Conservation (phyloP, 768 basidiomycete genomes). For the Naganishia vishniacii region DNA sequence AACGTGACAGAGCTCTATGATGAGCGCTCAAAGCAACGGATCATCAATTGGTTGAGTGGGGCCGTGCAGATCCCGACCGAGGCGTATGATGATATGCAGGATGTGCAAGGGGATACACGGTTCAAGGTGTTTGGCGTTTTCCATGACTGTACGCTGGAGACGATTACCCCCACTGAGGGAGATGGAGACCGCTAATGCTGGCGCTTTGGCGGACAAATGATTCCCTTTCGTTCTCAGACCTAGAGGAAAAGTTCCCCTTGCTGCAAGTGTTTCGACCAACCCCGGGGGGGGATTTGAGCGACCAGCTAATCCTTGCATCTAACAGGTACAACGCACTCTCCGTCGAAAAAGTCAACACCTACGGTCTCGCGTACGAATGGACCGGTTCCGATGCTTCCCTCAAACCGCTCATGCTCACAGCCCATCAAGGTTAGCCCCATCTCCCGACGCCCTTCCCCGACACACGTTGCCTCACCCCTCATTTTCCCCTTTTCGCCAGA, state of each 20-base stretch:
- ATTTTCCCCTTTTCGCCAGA: conserved; percentile 33
- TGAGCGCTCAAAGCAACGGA: conserved; percentile 22
- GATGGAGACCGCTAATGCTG: background rate
- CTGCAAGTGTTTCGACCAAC: conserved; percentile 50
- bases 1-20: conserved; percentile 25
- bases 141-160: conserved; percentile 34
- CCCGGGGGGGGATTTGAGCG: background rate
- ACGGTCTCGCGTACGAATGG: conserved; percentile 69
- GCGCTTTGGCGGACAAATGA: too few species aligned
- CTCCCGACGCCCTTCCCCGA: background rate
- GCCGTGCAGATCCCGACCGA: conserved; percentile 43
- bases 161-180: background rate
- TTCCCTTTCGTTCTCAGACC: conserved; percentile 42
- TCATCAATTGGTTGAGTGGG: conserved; percentile 36
- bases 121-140: conserved; percentile 41
- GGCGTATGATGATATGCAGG: conserved; percentile 41
- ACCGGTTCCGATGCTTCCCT: conserved; percentile 58
- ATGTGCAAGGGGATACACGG: conserved; percentile 38
- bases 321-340: conserved; percentile 58
- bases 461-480: background rate
- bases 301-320: background rate
- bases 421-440: conserved; percentile 40
- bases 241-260: conserved; percentile 59
- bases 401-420: conserved; percentile 60
- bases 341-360: conserved; percentile 67